Base-by-base conservation (phyloP, 805 yeast genomes). In the Yamadazyma scolyti region DNA sequence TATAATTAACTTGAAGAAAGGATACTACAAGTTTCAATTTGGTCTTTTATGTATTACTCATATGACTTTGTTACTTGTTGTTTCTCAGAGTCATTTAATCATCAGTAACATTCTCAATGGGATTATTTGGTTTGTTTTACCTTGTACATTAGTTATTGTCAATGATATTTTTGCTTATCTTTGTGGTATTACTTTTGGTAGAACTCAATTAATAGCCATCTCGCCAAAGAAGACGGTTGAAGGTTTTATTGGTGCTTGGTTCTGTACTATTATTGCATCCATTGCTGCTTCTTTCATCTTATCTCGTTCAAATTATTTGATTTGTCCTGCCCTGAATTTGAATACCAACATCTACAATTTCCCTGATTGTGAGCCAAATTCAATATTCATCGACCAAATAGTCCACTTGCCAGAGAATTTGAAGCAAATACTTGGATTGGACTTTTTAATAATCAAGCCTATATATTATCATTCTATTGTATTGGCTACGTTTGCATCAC, bases 141-240 rank as follows among this genome's bases (percentile, higher is more conserved):
- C 98, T 5, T 88, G 86, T 39, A 81, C 93, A 2, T 69, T 90
- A 49, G 98, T 93, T 29, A 86, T 93, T 44, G 83, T 86, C 34
- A 93, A 93, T 56, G 98, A 93, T 55, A 88, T 90, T 32, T 89
- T 87, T 70, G 98, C 98, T 16, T 93, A 93, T 55, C 68, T 93
- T 28, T 93, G 97, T 63, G 98, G 98, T 27, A 93, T 93, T 44
- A 85, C 97, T 2, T 87, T 93, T 62, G 98, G 98, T 33, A 77
- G 72, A 41, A 90, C 97, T 22, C 96, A 86, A 52, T 75, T 93
- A 49, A 86, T 93, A 46, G 87, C 83, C 30, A 87, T 93, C 42
- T 86, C 96, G 9, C 98, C 98, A 35, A 93, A 93, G 61, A 93
- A 93, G 63, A 93, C 98, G 3, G 88, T 90, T 21, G 98, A 93